A percentile compares a stretch with the other conserved stretches of the same genome.
Evolutionary conservation across 768 basidiomycete genomes (phyloP).

Genomic region (Leccinum disarticulatum): DNA sequence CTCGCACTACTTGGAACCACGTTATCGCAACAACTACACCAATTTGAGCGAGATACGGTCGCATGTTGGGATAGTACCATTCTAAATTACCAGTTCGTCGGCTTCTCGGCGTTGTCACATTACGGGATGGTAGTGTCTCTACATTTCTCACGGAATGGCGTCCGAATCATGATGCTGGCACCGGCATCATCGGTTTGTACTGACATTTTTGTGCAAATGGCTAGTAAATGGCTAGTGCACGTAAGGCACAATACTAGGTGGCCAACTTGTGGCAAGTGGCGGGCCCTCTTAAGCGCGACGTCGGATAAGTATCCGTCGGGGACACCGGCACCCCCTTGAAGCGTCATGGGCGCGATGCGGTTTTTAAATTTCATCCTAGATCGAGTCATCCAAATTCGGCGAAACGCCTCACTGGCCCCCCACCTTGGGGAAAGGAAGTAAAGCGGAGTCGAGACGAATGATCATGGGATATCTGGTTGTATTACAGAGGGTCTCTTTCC

Average conservation of each 20-base stretch:
- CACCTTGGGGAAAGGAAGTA: neutral
- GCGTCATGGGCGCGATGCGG: slow-evolving; percentile 1
- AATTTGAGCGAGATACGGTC: neutral
- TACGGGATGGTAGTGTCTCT: neutral
- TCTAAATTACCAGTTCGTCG: neutral
- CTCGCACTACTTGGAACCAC: neutral
- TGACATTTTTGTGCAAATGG: neutral
- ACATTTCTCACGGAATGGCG: neutral
- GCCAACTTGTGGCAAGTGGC: too few relatives aligned
- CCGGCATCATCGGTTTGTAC: neutral
- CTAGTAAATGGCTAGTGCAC: neutral
- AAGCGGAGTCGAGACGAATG: neutral
- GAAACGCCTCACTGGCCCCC: neutral
- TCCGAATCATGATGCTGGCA: neutral
- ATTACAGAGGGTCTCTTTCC: neutral
- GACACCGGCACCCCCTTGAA: neutral
- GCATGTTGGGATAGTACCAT: neutral
- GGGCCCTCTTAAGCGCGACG: neutral
- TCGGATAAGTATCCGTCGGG: slow-evolving; percentile 4
- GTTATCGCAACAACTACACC: neutral
- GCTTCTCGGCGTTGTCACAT: neutral
- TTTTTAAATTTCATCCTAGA: neutral
- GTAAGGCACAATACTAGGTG: slow-evolving; percentile 1
- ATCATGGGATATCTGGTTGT: neutral
- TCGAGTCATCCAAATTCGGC: neutral